These are phyloP conservation scores for Hylodesmum podocarpum DNA, from an alignment of 306 rosid genomes.

Conservation along the genomic window DNA sequence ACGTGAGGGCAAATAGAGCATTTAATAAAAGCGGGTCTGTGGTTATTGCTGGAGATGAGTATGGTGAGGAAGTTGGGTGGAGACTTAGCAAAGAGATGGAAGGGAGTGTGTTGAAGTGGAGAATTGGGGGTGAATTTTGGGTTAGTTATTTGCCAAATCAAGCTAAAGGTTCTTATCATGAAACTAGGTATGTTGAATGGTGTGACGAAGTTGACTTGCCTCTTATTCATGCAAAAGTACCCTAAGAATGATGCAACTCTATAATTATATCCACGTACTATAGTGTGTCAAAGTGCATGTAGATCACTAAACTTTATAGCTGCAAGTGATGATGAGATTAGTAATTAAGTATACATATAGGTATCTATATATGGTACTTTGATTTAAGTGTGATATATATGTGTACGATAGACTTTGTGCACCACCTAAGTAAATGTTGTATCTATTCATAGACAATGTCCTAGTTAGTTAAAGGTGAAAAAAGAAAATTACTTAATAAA, in stretches of 20 bases:
- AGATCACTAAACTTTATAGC: background rate
- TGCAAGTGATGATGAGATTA: background rate
- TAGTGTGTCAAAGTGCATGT: background rate
- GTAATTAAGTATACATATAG: too few relatives aligned
- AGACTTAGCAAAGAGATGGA: slow-evolving; percentile 77
- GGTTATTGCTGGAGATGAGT: slow-evolving; percentile 72
- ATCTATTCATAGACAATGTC: background rate
- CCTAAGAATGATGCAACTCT: background rate
- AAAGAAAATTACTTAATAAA: too few relatives aligned
- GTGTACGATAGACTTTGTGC: background rate
- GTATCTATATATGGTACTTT: background rate
- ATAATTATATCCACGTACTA: background rate
- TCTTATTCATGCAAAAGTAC: slow-evolving; percentile 49
- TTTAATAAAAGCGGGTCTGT: slow-evolving; percentile 71
- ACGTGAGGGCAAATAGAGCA: slow-evolving; percentile 45
- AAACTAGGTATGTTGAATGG: slow-evolving; percentile 84
- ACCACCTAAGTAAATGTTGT: background rate
- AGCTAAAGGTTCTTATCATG: slow-evolving; percentile 46
- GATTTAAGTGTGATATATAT: background rate
- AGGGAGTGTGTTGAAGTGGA: slow-evolving; percentile 94
- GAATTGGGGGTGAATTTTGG: slow-evolving; percentile 87
- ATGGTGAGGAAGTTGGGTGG: slow-evolving; percentile 80
- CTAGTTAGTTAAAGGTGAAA: too few relatives aligned
- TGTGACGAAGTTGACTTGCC: slow-evolving; percentile 99
- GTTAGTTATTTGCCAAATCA: slow-evolving; percentile 63